Conservation (phyloP, 1,284 basidiomycete species). For the Mrakiaceae sp. region DNA sequence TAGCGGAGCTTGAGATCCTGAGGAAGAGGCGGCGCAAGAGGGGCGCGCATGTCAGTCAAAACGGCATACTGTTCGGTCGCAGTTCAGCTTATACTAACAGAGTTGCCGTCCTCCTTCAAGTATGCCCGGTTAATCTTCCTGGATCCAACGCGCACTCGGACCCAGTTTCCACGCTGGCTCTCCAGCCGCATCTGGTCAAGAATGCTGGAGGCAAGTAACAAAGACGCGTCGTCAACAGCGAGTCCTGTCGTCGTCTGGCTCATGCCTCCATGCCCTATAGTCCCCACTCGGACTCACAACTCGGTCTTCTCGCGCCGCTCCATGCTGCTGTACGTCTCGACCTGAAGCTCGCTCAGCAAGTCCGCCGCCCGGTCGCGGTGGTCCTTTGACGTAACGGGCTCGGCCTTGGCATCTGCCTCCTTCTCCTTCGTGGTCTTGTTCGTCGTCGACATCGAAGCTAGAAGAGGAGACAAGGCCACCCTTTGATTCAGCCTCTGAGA, state of each 20-base stretch:
- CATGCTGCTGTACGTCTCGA: conserved; percentile 99
- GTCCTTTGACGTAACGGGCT: conserved; percentile 38
- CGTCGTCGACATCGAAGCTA: conserved; percentile 16
- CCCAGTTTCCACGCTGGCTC: conserved; percentile 66
- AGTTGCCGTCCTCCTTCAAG: conserved; percentile 75
- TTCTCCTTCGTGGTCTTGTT: conserved; percentile 25
- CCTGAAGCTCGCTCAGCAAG: conserved; percentile 84
- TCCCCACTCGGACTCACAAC: conserved; percentile 41
- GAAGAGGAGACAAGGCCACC: background rate
- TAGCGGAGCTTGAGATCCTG: conserved; percentile 93
- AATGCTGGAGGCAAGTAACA: conserved; percentile 39
- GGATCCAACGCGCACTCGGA: conserved; percentile 78
- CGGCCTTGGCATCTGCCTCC: conserved; percentile 31
- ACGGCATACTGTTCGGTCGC: background rate
- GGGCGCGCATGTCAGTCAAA: background rate
- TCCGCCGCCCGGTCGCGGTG: conserved; percentile 73
- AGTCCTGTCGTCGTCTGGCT: background rate
- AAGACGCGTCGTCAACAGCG: background rate
- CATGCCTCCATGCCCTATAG: background rate
- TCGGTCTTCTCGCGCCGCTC: conserved; percentile 95
- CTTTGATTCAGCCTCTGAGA: background rate
- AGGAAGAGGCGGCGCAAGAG: background rate
- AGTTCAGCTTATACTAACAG: conserved; percentile 44
- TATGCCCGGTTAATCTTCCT: conserved; percentile 92
- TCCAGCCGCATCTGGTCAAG: conserved; percentile 95